Percentiles rank a stretch among this genome's conserved stretches.
phyloP scores from a whole-genome alignment of 208 protist genomes.

The Leptomonas seymouri region DNA sequence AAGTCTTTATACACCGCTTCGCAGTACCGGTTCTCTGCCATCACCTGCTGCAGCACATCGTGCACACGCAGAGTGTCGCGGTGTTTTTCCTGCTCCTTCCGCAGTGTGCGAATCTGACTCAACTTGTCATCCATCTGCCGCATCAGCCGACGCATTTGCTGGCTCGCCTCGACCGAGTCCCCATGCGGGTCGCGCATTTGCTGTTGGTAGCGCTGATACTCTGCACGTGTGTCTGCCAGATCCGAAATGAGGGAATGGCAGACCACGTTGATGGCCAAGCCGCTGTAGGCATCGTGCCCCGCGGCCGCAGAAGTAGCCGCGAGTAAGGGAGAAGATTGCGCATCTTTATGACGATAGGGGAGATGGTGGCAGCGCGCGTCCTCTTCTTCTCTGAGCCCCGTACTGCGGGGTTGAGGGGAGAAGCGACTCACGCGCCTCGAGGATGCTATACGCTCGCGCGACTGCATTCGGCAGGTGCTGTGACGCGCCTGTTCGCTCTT shows the following conservation, averaged over 20 bases:
- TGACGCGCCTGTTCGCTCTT: neutral
- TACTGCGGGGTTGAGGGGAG: too few species aligned
- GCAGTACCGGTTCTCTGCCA: slow-evolving; percentile 73
- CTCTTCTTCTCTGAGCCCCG: too few species aligned
- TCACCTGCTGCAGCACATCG: slow-evolving; percentile 72
- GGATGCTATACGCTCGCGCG: neutral
- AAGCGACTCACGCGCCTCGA: too few species aligned
- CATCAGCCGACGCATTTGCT: slow-evolving; percentile 69
- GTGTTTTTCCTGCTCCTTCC: slow-evolving; percentile 48
- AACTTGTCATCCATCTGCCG: slow-evolving; percentile 60
- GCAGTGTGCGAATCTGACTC: slow-evolving; percentile 63
- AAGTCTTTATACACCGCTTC: slow-evolving; percentile 71
- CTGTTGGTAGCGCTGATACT: slow-evolving; percentile 50
- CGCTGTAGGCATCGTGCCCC: slow-evolving; percentile 19
- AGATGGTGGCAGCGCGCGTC: neutral
- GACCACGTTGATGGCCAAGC: slow-evolving; percentile 41
- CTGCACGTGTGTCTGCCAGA: slow-evolving; percentile 43
- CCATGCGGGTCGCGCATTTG: slow-evolving; percentile 51
- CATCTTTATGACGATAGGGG: neutral
- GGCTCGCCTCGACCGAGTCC: slow-evolving; percentile 65
- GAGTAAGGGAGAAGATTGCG: neutral
- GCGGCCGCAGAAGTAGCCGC: neutral
- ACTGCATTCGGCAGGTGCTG: neutral
- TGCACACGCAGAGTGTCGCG: slow-evolving; percentile 49
- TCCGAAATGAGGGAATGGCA: slow-evolving; percentile 59